A percentile compares a stretch with the other conserved stretches of the same genome.
Conservation (phyloP, 1,284 basidiomycete genomes). For the Ganoderma leucocontextum region DNA sequence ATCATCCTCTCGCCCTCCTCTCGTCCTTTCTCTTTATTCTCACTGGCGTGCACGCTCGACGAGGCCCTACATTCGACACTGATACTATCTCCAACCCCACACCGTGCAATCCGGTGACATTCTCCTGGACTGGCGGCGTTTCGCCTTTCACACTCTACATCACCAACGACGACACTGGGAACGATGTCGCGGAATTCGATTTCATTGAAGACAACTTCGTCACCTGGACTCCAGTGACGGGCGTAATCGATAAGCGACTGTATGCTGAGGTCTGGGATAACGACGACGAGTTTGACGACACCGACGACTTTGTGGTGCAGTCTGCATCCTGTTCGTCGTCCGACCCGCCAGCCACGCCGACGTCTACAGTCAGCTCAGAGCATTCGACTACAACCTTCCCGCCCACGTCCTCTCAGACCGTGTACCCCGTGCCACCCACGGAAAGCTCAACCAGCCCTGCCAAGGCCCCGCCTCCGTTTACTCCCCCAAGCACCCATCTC, state of each 20-base stretch:
- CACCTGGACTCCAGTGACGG: neutral
- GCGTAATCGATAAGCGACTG: neutral
- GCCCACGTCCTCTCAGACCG: neutral
- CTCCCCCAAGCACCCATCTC: neutral
- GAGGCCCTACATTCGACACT: neutral
- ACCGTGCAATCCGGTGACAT: neutral
- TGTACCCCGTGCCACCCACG: neutral
- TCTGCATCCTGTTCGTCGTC: neutral
- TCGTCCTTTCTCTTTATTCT: neutral
- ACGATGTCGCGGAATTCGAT: neutral
- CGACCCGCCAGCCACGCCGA: too few species aligned
- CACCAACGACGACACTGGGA: neutral
- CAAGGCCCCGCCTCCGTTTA: neutral
- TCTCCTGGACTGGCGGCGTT: slow-evolving; percentile 1
- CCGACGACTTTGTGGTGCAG: slow-evolving; percentile 1
- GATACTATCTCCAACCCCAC: neutral
- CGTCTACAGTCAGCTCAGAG: neutral
- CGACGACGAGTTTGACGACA: neutral
- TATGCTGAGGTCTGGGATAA: neutral
- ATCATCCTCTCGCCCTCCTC: neutral
- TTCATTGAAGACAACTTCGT: neutral
- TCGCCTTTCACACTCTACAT: too few species aligned
- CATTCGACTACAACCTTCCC: neutral
- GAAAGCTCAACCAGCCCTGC: neutral
- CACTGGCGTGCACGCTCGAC: neutral